These are phyloP conservation scores for Rhizopogon vinicolor DNA, from an alignment of 768 basidiomycete species.

Conservation along the genomic window DNA sequence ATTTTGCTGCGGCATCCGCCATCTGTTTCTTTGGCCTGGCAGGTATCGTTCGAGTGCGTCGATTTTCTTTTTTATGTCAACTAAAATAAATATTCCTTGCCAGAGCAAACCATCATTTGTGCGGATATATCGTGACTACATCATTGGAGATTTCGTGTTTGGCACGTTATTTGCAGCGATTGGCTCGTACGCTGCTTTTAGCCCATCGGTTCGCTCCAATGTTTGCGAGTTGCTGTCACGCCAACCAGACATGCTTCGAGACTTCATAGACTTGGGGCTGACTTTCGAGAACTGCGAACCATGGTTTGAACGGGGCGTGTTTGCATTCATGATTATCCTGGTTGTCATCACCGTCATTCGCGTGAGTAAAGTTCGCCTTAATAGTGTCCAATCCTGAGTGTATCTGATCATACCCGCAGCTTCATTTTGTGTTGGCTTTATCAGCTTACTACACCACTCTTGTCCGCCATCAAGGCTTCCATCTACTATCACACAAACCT, in stretches of 20 bases:
- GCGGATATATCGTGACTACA: conserved; percentile 79
- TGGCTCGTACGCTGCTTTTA: conserved; percentile 57
- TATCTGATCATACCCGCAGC: conserved; percentile 30
- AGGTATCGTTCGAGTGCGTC: conserved; percentile 63
- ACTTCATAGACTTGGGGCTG: conserved; percentile 66
- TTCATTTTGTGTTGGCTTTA: conserved; percentile 74
- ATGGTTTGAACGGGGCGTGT: conserved; percentile 66
- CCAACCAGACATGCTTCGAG: conserved; percentile 71
- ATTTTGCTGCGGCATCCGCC: conserved; percentile 60
- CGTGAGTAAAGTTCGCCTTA: conserved; percentile 37
- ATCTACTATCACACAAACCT: conserved; percentile 12
- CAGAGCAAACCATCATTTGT: conserved; percentile 63
- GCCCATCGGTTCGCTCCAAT: conserved; percentile 46
- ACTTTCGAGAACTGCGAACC: conserved; percentile 78
- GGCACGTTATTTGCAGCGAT: conserved; percentile 53
- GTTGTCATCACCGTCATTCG: conserved; percentile 60
- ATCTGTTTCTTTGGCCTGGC: conserved; percentile 62
- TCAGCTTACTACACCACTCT: conserved; percentile 61
- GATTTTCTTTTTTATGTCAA: neutral
- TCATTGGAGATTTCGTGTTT: conserved; percentile 75
- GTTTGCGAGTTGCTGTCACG: conserved; percentile 74
- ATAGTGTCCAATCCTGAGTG: neutral
- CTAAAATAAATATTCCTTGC: neutral
- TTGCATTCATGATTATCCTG: conserved; percentile 55
- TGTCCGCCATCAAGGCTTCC: conserved; percentile 33